These are phyloP conservation scores for Pulveroboletus sp. DNA, from an alignment of 768 basidiomycete genomes.

Conservation along the genomic window DNA sequence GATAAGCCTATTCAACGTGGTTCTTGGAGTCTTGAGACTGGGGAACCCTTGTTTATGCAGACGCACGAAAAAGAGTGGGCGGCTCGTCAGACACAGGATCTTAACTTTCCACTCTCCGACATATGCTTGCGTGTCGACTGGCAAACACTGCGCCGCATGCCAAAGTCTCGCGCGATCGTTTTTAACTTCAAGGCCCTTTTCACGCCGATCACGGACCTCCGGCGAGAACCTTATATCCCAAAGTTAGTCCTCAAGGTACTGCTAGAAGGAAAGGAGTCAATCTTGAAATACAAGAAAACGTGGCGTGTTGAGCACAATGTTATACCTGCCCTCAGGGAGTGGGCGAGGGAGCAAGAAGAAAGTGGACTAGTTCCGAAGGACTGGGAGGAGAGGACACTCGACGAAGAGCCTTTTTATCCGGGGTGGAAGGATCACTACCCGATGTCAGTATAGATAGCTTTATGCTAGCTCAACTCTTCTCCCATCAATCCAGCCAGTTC, in stretches of 20 bases:
- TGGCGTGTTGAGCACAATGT: slow-evolving; percentile 41
- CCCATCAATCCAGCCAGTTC: slow-evolving; percentile 82
- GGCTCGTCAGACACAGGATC: slow-evolving; percentile 32
- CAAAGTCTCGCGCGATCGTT: slow-evolving; percentile 44
- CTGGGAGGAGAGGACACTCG: slow-evolving; percentile 49
- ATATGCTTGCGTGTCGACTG: slow-evolving; percentile 51
- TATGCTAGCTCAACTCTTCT: slow-evolving; percentile 19
- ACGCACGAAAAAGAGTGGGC: slow-evolving; percentile 36
- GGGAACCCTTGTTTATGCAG: slow-evolving; percentile 46
- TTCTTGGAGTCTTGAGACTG: slow-evolving; percentile 52
- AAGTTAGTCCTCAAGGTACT: slow-evolving; percentile 43
- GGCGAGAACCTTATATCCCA: slow-evolving; percentile 47
- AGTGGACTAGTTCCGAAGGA: slow-evolving; percentile 43
- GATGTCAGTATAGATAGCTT: slow-evolving; percentile 9
- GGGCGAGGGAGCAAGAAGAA: slow-evolving; percentile 49
- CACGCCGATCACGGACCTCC: slow-evolving; percentile 44
- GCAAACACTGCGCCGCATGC: slow-evolving; percentile 52
- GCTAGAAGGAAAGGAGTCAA: slow-evolving; percentile 35
- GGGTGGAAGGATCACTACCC: slow-evolving; percentile 37
- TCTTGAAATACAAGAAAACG: slow-evolving; percentile 45
- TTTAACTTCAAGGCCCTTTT: slow-evolving; percentile 57
- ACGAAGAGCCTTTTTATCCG: slow-evolving; percentile 52
- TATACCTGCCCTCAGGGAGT: slow-evolving; percentile 43
- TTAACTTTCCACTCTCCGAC: slow-evolving; percentile 37
- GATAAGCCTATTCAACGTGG: slow-evolving; percentile 52